Evolutionary conservation across 208 protist species (phyloP).

Genomic region (Spongospora subterranea): DNA sequence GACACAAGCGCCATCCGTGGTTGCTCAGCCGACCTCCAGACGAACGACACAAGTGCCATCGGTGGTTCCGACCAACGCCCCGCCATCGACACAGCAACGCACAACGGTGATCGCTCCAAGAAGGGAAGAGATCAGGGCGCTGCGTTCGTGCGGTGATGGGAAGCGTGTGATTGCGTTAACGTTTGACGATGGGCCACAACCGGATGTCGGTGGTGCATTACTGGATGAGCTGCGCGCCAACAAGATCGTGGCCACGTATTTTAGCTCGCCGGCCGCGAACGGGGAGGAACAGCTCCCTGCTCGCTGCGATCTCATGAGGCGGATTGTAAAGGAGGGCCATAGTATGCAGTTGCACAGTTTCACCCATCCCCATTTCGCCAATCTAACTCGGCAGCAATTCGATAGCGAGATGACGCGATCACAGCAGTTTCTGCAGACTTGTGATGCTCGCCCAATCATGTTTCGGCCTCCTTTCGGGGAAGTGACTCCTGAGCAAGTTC

Average conservation of each 20-base stretch:
- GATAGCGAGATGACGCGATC: background rate
- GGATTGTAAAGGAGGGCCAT: background rate
- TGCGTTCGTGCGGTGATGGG: background rate
- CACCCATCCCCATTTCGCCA: background rate
- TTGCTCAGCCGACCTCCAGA: background rate
- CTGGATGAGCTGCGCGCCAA: background rate
- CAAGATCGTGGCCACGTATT: conserved; percentile 17
- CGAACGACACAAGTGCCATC: background rate
- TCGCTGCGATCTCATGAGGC: background rate
- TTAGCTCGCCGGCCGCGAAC: background rate
- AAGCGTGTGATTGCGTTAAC: conserved; percentile 22
- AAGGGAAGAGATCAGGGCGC: too few species aligned
- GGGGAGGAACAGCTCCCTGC: background rate
- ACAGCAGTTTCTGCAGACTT: background rate
- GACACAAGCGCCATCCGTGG: background rate
- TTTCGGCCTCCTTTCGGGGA: conserved; percentile 18
- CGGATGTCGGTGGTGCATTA: background rate
- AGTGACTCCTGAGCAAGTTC: background rate
- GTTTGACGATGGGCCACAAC: conserved; percentile 43
- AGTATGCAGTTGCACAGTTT: background rate
- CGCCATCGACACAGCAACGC: too few species aligned
- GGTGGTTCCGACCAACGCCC: too few species aligned
- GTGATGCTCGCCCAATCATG: background rate
- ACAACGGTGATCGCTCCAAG: too few species aligned
- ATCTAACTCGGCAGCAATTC: background rate